Conservation (phyloP, 148 eudicot genomes). For the Vaccinium myrtillus region DNA sequence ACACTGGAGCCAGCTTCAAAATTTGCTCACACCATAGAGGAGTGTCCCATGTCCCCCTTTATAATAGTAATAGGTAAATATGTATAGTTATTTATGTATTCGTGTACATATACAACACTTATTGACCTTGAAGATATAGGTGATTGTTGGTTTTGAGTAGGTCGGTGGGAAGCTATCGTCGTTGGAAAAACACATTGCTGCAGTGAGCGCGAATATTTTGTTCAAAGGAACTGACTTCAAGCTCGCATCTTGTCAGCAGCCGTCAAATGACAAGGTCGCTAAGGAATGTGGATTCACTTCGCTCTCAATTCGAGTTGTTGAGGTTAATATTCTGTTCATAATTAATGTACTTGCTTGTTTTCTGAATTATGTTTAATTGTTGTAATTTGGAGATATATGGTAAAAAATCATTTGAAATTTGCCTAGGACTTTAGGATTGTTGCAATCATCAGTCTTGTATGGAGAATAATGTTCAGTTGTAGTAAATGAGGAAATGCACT, state of each 20-base stretch:
- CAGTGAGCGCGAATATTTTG: conserved; percentile 44
- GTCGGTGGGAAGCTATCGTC: conserved; percentile 72
- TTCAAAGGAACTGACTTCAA: conserved; percentile 88
- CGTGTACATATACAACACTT: too few relatives aligned
- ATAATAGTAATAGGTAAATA: too few relatives aligned
- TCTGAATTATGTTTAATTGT: background rate
- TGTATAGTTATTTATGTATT: too few relatives aligned
- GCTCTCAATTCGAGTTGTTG: conserved; percentile 77
- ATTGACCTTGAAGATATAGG: background rate
- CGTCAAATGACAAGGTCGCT: conserved; percentile 67
- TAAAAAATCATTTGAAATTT: background rate
- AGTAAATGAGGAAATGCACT: background rate
- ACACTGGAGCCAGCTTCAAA: too few relatives aligned
- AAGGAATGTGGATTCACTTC: conserved; percentile 90
- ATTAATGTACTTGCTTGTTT: background rate
- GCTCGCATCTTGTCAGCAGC: conserved; percentile 72
- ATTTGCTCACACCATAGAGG: too few relatives aligned
- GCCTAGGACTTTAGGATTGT: background rate
- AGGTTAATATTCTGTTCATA: conserved; percentile 29
- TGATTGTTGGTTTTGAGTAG: conserved; percentile 18
- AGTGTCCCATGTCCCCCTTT: too few relatives aligned
- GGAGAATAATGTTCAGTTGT: background rate
- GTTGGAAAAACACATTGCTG: conserved; percentile 64
- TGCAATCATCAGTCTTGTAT: background rate
- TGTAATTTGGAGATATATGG: background rate